Conservation (phyloP, 305 asterid species). For the Caryopteris hybrid region DNA sequence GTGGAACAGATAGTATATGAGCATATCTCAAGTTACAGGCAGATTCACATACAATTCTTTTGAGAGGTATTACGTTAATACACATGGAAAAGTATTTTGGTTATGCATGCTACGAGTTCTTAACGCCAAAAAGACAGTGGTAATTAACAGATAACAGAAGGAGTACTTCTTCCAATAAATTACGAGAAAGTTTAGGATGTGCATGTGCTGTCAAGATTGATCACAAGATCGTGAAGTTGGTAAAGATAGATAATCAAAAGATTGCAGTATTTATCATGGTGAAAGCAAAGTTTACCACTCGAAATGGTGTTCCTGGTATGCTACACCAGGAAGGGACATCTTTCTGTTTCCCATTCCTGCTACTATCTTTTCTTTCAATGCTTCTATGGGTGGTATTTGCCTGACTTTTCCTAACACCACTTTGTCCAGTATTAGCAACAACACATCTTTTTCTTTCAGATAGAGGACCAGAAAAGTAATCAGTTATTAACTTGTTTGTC, state of each 20-base stretch:
- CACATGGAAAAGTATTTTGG: neutral
- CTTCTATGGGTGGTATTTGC: slow-evolving; percentile 30
- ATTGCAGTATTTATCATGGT: neutral
- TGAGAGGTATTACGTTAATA: neutral
- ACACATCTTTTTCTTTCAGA: slow-evolving; percentile 32
- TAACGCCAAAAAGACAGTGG: neutral
- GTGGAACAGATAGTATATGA: neutral
- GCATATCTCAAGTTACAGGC: too few relatives aligned
- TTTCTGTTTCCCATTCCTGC: slow-evolving; percentile 50
- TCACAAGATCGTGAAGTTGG: neutral
- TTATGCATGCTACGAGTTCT: neutral
- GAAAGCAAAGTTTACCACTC: slow-evolving; percentile 53
- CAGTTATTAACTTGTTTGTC: slow-evolving; percentile 83
- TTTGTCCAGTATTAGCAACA: slow-evolving; percentile 27
- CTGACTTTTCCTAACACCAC: slow-evolving; percentile 25
- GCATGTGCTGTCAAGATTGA: neutral
- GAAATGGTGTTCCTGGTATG: slow-evolving; percentile 90
- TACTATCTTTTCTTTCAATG: slow-evolving; percentile 32
- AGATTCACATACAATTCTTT: neutral
- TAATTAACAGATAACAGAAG: neutral
- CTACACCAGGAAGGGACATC: slow-evolving; percentile 76
- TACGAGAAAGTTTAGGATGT: neutral
- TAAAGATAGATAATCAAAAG: neutral
- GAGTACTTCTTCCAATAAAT: neutral
- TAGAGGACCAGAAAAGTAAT: slow-evolving; percentile 57